Evolutionary conservation across 169 alveolate genomes (phyloP), one percentile per base, ranked within the genome.

Genomic region (Cyclospora cayetanensis): DNA sequence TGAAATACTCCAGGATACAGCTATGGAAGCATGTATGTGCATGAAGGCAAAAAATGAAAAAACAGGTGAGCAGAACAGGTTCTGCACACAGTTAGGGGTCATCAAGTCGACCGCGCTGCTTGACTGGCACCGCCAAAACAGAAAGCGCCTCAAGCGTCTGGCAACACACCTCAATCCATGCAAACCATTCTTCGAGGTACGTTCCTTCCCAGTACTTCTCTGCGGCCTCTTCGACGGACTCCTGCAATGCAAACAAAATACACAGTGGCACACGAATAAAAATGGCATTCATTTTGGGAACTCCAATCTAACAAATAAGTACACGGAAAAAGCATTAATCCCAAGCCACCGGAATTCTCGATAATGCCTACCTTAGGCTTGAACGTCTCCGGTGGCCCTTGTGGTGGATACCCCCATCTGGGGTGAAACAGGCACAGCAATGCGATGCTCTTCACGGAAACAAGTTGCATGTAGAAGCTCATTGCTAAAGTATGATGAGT

Each of bases 341-440:
- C n/a, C n/a, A n/a, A n/a, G n/a, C n/a, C n/a, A n/a, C n/a, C n/a
- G n/a, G n/a, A n/a, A n/a, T n/a, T n/a, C 1, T 27, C 22, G 18
- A 72, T 5, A 4, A 29, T 29, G 55, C 83, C 34, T 55, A 72
- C 83, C 27, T 65, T 35, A 25, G 43, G 53, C 39, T 31, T 37
- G 63, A 70, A 46, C 46, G 37, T 68, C 86, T 87, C 63, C 41
- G 92, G 92, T 1, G 92, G 92, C 31, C 92, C 92, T 42, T 68
- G n/a, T 34, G 92, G 50, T 0, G 92, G 92, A 50, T 50, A 87
- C 20, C 92, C 92, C 92, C 92, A 86, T 55, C 92, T 86, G 70
- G 4, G 11, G 27, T 20, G 12, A 18, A 18, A n/a, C 27, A 7
- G 37, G 27, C 15, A 18, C 74, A 60, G 37, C 25, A n/a, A n/a